These are phyloP conservation scores for Spinellus fusiger DNA, from an alignment of 192 early-diverging fungal species.

Conservation along the genomic window DNA sequence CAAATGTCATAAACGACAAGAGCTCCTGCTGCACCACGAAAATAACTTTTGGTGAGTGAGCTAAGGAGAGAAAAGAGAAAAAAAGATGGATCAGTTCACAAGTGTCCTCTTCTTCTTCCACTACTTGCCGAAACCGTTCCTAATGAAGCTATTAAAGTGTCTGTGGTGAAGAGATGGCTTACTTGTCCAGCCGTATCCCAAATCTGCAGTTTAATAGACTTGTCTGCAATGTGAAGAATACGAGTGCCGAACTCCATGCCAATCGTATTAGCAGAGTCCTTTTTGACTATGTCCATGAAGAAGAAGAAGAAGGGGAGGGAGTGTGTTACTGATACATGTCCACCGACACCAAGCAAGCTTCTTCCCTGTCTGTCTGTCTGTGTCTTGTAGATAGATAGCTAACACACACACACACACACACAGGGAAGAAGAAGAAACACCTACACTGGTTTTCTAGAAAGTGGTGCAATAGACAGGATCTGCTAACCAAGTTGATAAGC, in stretches of 20 bases:
- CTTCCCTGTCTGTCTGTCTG: background rate
- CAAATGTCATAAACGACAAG: slow-evolving; percentile 78
- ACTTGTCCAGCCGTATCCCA: slow-evolving; percentile 75
- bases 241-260: slow-evolving; percentile 77
- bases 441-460: slow-evolving; percentile 54
- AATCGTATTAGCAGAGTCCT: slow-evolving; percentile 67
- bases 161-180: background rate
- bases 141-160: slow-evolving; percentile 6
- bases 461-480: slow-evolving; percentile 54
- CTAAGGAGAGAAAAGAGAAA: slow-evolving; percentile 32
- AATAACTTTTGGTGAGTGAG: slow-evolving; percentile 76
- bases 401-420: no score
- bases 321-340: no score
- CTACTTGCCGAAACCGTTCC: slow-evolving; percentile 45
- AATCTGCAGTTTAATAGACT: slow-evolving; percentile 65
- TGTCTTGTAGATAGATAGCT: background rate
- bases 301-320: slow-evolving; percentile 5
- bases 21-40: slow-evolving; percentile 74
- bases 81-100: background rate
- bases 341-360: background rate
- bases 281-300: no score
- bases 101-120: background rate
- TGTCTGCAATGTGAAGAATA: slow-evolving; percentile 59
- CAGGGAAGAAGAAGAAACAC: no score
- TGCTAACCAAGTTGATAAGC: slow-evolving; percentile 10